Evolutionary conservation across 164 flowering plant genomes (phyloP), one percentile per base, ranked within the genome.

Genomic region (Umbilicus rupestris): DNA sequence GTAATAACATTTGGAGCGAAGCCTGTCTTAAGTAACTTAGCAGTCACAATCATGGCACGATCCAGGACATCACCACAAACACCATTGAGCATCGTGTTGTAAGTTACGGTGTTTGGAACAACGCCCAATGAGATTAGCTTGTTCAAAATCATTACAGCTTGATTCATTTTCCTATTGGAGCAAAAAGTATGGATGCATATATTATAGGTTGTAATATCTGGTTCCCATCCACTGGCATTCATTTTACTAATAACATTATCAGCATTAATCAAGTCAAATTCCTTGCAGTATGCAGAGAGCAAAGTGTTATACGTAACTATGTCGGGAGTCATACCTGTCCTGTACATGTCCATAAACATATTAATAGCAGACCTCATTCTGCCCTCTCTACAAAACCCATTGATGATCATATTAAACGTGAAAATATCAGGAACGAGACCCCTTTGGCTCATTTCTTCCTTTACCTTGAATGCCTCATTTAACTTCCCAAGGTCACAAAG

Each of bases 1-100:
- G 99, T 88, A 41, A 86, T 83, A 28, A 82, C 73, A 78, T 94
- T 84, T 20, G 99, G 96, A 69, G 83, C 72, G 74, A 91, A 91
- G 19, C 83, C 86, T 82, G 88, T 82, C 84, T 91, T 94, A 67
- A 91, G 84, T 78, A 94, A 75, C 70, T 87, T 91, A 46, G 85
- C 93, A 37, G 87, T 74, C 65, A 94, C 58, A 50, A 85, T 81
- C 86, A 82, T 78, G 67, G 97, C 91, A 63, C 80, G 86, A 49
- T 89, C 93, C 30, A 88, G 76, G 62, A 83, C 73, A 71, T 86
- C 95, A 74, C 75, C 63, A 70, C 96, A 94, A 67, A 84, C 71
- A 68, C 82, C 95, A 74, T 78, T 87, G 72, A 94, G 50, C 81
- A 91, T 71, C 39, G 85, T 89, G 78, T 91, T 91, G 76, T 91